Conservation (phyloP, 352 stramenopile genomes). For the Thalassiosira pacifica region DNA sequence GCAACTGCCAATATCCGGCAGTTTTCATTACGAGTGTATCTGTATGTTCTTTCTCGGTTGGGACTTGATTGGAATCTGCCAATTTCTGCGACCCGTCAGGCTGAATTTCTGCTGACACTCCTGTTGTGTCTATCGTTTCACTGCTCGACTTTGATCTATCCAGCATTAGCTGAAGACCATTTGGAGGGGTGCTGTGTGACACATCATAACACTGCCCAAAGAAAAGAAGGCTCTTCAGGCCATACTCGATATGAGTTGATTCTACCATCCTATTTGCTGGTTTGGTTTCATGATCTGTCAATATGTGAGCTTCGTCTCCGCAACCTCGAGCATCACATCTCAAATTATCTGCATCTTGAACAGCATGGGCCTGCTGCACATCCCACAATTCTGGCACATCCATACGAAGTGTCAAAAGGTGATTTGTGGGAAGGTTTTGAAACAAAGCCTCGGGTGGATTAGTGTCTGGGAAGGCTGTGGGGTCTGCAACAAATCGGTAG, state of each 20-base stretch:
- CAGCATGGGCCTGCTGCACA: conserved; percentile 73
- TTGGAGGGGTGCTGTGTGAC: conserved; percentile 73
- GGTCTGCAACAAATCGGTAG: conserved; percentile 85
- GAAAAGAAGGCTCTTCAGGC: conserved; percentile 78
- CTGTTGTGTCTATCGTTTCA: conserved; percentile 26
- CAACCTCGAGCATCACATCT: conserved; percentile 82
- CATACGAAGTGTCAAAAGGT: conserved; percentile 84
- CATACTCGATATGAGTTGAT: conserved; percentile 80
- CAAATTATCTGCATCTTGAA: conserved; percentile 87
- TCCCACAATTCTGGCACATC: conserved; percentile 86
- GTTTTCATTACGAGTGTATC: conserved; percentile 99
- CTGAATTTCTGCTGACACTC: conserved; percentile 38
- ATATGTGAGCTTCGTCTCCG: conserved; percentile 67
- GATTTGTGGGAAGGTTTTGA: conserved; percentile 80
- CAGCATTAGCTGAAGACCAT: conserved; percentile 83
- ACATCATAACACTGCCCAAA: conserved; percentile 86
- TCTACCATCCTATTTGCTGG: conserved; percentile 16
- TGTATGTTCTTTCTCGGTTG: conserved; percentile 56
- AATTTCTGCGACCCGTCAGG: conserved; percentile 37
- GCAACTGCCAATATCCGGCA: conserved; percentile 99
- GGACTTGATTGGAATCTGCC: conserved; percentile 10
- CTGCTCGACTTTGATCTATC: conserved; percentile 51
- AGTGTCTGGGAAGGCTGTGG: conserved; percentile 52
- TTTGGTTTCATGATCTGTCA: conserved; percentile 13
- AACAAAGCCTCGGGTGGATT: conserved; percentile 75